Evolutionary conservation across 305 asterid genomes (phyloP).

Genomic region (Fraxinus sp.): DNA sequence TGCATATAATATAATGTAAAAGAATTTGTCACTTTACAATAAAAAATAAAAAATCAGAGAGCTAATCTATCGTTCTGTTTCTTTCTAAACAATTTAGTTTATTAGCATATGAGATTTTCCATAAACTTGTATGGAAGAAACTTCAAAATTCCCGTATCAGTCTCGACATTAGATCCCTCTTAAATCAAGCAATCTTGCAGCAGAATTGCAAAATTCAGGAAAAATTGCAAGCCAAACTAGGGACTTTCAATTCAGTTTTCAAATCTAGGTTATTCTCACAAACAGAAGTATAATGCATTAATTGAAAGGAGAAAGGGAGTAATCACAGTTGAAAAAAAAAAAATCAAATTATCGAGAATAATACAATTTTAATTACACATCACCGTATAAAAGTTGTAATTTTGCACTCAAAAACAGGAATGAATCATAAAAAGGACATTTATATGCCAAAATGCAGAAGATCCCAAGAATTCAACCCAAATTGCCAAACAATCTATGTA

Average conservation of each 20-base stretch:
- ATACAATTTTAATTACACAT: background rate
- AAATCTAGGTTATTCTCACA: background rate
- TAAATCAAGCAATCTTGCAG: slow-evolving; percentile 9
- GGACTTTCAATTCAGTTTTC: background rate
- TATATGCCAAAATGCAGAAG: background rate
- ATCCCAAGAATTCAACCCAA: background rate
- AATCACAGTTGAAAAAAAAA: background rate
- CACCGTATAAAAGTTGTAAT: background rate
- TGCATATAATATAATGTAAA: slow-evolving; percentile 28
- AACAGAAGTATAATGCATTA: background rate
- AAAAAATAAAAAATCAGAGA: background rate
- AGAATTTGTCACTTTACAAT: slow-evolving; percentile 12
- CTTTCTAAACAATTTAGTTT: background rate
- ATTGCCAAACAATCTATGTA: background rate
- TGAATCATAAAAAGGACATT: background rate
- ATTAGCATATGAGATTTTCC: background rate
- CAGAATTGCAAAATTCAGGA: background rate
- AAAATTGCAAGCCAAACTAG: background rate
- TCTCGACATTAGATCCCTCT: background rate
- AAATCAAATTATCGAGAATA: background rate
- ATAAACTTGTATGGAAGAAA: background rate
- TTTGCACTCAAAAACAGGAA: background rate
- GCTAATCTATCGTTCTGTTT: background rate
- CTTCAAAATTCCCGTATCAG: background rate
- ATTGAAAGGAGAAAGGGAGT: background rate